Percentiles rank a stretch among this genome's conserved stretches.
These are phyloP conservation scores for Stenocarpella maydis DNA, from an alignment of 2,329 filamentous ascomycete species.

Conservation along the genomic window DNA sequence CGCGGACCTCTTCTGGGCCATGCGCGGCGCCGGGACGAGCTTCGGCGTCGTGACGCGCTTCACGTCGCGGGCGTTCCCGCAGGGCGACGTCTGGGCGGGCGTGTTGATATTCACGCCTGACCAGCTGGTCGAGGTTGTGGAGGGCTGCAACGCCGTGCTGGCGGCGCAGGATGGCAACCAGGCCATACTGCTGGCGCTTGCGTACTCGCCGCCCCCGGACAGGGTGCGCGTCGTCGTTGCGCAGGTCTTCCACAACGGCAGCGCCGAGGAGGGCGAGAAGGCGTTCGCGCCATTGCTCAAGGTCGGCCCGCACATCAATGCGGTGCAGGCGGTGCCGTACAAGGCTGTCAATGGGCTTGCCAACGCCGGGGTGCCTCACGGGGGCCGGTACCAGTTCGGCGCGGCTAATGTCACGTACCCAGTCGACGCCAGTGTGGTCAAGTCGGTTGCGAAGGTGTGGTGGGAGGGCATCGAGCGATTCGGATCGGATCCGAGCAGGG, in stretches of 20 bases:
- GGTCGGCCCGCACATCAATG: slow-evolving; percentile 48
- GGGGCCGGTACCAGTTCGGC: slow-evolving; percentile 50
- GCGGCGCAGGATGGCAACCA: slow-evolving; percentile 38
- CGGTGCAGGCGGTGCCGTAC: slow-evolving; percentile 51
- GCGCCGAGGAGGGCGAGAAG: slow-evolving; percentile 45
- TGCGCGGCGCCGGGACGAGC: slow-evolving; percentile 51
- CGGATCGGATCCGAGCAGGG: slow-evolving; percentile 48
- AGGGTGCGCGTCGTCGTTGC: slow-evolving; percentile 41
- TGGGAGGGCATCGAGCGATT: slow-evolving; percentile 38
- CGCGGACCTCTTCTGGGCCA: slow-evolving; percentile 51
- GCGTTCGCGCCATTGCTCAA: slow-evolving; percentile 49
- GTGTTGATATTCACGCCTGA: slow-evolving; percentile 40
- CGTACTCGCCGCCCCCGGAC: slow-evolving; percentile 42
- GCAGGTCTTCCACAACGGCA: slow-evolving; percentile 48
- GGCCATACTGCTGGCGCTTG: slow-evolving; percentile 31
- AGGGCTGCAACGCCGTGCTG: slow-evolving; percentile 43
- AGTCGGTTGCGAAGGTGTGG: slow-evolving; percentile 44
- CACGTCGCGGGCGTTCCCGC: slow-evolving; percentile 44
- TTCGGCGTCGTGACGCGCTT: slow-evolving; percentile 54
- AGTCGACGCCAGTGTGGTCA: slow-evolving; percentile 45
- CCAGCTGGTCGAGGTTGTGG: slow-evolving; percentile 42
- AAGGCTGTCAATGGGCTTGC: slow-evolving; percentile 48
- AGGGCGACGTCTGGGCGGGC: slow-evolving; percentile 46
- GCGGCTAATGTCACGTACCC: slow-evolving; percentile 55
- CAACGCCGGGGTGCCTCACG: slow-evolving; percentile 48